phyloP scores from a whole-genome alignment of 176 grass and related monocot genomes.

The Musa itinerans region DNA sequence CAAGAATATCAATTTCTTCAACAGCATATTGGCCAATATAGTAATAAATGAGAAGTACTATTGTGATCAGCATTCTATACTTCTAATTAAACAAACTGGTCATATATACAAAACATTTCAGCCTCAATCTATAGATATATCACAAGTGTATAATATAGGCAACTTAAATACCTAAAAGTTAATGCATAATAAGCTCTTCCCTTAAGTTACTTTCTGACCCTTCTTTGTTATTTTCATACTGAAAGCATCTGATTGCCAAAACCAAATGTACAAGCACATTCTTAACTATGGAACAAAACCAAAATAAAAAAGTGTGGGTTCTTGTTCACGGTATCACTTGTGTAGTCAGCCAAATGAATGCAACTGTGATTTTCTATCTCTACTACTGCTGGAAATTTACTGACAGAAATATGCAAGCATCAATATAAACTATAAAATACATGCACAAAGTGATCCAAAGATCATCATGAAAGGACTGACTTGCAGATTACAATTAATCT shows the following conservation, averaged over 20 bases:
- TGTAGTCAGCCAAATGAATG: neutral
- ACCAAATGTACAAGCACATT: neutral
- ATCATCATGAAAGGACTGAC: neutral
- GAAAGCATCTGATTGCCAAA: neutral
- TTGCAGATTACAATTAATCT: neutral
- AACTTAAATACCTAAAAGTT: too few relatives aligned
- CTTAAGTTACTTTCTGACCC: too few relatives aligned
- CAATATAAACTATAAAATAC: neutral
- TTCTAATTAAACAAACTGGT: too few relatives aligned
- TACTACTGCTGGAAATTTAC: neutral
- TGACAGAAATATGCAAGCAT: neutral
- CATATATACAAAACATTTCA: too few relatives aligned
- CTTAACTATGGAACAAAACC: neutral
- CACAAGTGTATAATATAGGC: too few relatives aligned
- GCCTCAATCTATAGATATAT: too few relatives aligned
- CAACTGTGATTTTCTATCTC: neutral
- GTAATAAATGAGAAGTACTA: too few relatives aligned
- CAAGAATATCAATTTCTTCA: too few relatives aligned
- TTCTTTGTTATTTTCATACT: too few relatives aligned
- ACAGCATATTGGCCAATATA: too few relatives aligned
- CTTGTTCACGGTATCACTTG: neutral
- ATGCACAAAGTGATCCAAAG: neutral
- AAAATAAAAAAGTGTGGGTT: neutral
- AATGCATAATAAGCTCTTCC: too few relatives aligned
- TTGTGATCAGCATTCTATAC: too few relatives aligned